Evolutionary conservation across 106 monocot genomes (phyloP), one percentile per base, ranked within the genome.

Genomic region (Phalaenopsis equestris): DNA sequence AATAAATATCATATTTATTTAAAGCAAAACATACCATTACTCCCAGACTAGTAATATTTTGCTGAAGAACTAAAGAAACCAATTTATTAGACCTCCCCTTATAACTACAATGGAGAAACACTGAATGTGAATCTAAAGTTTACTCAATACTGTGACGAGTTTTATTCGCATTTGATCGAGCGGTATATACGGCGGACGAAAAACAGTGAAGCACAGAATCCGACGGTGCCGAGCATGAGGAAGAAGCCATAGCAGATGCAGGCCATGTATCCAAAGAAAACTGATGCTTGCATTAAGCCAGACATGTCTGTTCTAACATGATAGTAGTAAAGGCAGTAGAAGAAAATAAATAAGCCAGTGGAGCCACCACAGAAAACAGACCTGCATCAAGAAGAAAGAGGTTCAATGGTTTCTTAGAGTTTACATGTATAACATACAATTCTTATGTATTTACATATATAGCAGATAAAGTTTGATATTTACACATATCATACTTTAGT

Each of bases 211-310:
- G 85, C 88, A 4, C 75, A 83, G 80, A 88, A 88, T 30, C 85
- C 85, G 42, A 88, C 79, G 24, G 88, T 80, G 2, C 88, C 88
- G 16, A 88, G 85, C 85, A 88, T 85, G 74, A 88, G 88, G 76
- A 88, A 88, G 83, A 88, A 88, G 9, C 85, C 88, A 75, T 88
- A 88, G 78, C 88, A 88, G 36, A 88, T 81, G 77, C 88, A 85
- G 21, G 88, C 85, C 85, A 85, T 88, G 73, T 88, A 85, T 6
- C 88, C 76, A 24, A 76, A 76, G 49, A 76, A 76, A 30, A 76
- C 48, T 5, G 76, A 52, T 76, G 76, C 52, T 55, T 88, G 88
- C 85, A 88, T 85, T 83, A 88, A 85, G 18, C 88, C 88, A 42
- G 83, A 88, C 88, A 88, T 88, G 65, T 85, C 85, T 12, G 88